Conservation (phyloP, 129 eudicot genomes). For the Ambrosia artemisiifolia region DNA sequence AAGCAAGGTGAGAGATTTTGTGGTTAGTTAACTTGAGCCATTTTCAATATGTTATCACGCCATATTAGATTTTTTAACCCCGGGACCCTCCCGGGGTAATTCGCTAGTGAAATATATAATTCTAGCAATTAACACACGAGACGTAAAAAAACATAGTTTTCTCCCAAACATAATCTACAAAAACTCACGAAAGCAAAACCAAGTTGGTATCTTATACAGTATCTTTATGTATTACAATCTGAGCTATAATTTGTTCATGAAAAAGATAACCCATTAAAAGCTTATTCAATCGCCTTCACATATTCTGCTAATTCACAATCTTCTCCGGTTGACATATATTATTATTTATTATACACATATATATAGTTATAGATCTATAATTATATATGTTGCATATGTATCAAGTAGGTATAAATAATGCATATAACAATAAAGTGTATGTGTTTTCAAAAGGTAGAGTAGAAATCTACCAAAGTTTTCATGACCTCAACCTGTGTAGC, state of each 20-base stretch:
- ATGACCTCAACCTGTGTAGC: slow-evolving; percentile 74
- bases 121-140: not conserved
- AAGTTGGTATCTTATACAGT: slow-evolving; percentile 31
- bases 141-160: not conserved
- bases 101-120: too few relatives aligned
- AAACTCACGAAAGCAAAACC: slow-evolving; percentile 21
- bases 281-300: slow-evolving; percentile 18
- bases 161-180: slow-evolving; percentile 7
- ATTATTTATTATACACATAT: slow-evolving; percentile 18
- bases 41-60: too few relatives aligned
- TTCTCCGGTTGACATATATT: too few relatives aligned
- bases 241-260: slow-evolving; percentile 20
- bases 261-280: slow-evolving; percentile 14
- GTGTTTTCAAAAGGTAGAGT: slow-evolving; percentile 28
- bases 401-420: too few relatives aligned
- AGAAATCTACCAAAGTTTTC: slow-evolving; percentile 54
- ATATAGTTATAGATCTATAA: too few relatives aligned
- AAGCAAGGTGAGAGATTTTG: too few relatives aligned
- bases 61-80: too few relatives aligned
- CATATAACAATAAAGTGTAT: too few relatives aligned
- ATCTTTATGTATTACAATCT: slow-evolving; percentile 22
- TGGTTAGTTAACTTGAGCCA: too few relatives aligned
- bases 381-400: too few relatives aligned
- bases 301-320: slow-evolving; percentile 17
- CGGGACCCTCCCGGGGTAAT: too few relatives aligned